These are phyloP conservation scores for Cystobasidium slooffiae DNA, from an alignment of 1,284 basidiomycete species.

Conservation along the genomic window DNA sequence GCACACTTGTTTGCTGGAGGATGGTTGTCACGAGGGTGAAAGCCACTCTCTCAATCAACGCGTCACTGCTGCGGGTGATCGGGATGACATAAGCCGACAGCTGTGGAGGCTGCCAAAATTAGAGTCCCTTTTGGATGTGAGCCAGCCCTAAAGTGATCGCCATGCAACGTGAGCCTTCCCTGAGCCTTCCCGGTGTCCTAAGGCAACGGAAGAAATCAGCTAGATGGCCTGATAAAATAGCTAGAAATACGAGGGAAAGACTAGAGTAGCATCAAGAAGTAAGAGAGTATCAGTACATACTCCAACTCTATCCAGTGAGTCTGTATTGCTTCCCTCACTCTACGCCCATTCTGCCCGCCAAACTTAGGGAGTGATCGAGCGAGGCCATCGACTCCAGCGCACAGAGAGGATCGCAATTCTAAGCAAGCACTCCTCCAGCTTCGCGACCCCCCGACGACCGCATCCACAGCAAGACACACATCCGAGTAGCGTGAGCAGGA, in stretches of 20 bases:
- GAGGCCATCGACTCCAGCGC: no score
- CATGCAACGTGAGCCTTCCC: neutral
- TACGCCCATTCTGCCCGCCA: slow-evolving; percentile 13
- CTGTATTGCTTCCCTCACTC: neutral
- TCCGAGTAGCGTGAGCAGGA: slow-evolving; percentile 8
- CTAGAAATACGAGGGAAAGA: neutral
- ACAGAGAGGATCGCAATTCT: neutral
- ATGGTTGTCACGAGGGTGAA: neutral
- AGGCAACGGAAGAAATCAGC: neutral
- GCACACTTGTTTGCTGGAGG: neutral
- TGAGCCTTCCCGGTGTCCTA: slow-evolving; percentile 6
- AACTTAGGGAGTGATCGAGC: slow-evolving; percentile 1
- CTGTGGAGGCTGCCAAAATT: slow-evolving; percentile 8
- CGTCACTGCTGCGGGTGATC: neutral
- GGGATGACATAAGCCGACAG: neutral
- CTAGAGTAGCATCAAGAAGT: neutral
- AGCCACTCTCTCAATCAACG: neutral
- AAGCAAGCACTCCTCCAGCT: neutral
- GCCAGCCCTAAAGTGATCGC: slow-evolving; percentile 16
- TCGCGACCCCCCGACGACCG: neutral
- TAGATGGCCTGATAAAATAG: slow-evolving; percentile 12
- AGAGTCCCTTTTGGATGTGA: neutral
- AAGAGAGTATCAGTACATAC: neutral
- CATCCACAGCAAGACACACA: slow-evolving; percentile 1
- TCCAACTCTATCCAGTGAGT: neutral